phyloP scores from a whole-genome alignment of 345 rosid species.

The Cochlearia excelsa region DNA sequence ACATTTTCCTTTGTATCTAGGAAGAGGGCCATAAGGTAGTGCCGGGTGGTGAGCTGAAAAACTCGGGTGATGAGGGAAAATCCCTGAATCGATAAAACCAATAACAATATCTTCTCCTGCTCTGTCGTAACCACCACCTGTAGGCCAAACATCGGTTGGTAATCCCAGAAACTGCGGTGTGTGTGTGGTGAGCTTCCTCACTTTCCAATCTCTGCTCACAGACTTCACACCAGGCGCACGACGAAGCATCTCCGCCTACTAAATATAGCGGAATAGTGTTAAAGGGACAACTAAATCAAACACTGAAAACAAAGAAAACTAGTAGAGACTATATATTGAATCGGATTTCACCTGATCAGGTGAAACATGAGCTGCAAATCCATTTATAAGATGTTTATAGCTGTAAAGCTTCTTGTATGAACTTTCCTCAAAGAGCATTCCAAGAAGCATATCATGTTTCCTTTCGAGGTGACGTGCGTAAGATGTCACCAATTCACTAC shows the following conservation, averaged over 20 bases:
- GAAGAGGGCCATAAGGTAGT: constrained; percentile 79
- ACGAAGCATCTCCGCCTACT: constrained; percentile 88
- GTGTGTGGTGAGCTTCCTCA: constrained; percentile 88
- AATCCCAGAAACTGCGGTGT: constrained; percentile 96
- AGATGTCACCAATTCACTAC: constrained; percentile 77
- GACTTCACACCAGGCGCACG: constrained; percentile 76
- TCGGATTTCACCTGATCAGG: constrained; percentile 78
- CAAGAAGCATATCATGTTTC: constrained; percentile 94
- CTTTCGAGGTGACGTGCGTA: constrained; percentile 85
- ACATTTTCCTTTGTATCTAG: constrained; percentile 88
- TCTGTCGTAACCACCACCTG: constrained; percentile 92
- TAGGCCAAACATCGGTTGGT: constrained; percentile 98
- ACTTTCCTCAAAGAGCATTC: constrained; percentile 66
- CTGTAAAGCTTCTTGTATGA: constrained; percentile 88
- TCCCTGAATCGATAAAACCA: constrained; percentile 95
- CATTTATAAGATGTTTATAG: constrained; percentile 92
- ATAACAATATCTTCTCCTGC: constrained; percentile 96
- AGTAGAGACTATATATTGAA: neutral
- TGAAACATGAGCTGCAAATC: constrained; percentile 82
- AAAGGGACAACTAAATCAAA: constrained; percentile 33
- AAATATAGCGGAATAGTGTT: constrained; percentile 48
- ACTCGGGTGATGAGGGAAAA: constrained; percentile 89
- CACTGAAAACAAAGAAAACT: neutral
- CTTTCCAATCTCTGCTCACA: constrained; percentile 95
- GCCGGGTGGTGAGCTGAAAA: constrained; percentile 61